phyloP scores from a whole-genome alignment of 2,329 filamentous ascomycete genomes.

The Trichocomaceae sp. region DNA sequence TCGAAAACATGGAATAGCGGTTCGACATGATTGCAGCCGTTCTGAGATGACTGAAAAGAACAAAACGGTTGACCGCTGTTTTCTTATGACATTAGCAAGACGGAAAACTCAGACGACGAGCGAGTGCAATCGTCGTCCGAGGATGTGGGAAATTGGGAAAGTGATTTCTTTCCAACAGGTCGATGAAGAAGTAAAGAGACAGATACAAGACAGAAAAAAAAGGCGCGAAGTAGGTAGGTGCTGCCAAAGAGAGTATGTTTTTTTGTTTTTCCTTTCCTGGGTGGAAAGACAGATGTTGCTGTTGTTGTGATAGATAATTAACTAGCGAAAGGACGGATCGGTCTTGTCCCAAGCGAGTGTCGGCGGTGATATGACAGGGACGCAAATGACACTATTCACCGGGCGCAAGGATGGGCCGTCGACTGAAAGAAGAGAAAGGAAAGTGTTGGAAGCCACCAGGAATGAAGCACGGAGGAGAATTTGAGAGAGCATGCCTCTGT shows the following conservation, averaged over 20 bases:
- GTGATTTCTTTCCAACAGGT: neutral
- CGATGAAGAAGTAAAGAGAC: neutral
- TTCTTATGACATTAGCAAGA: conserved; percentile 7
- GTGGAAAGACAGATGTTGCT: neutral
- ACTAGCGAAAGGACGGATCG: conserved; percentile 8
- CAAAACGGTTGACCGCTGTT: neutral
- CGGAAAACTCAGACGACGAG: conserved; percentile 1
- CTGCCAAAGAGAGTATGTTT: neutral
- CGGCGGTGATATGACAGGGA: conserved; percentile 1
- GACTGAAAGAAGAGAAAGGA: conserved; percentile 3
- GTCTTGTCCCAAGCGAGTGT: conserved; percentile 11
- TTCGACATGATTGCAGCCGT: conserved; percentile 45
- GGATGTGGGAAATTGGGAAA: neutral
- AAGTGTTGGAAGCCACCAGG: neutral
- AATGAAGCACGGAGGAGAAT: conserved; percentile 4
- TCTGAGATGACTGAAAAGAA: neutral
- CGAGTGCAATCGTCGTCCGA: conserved; percentile 7
- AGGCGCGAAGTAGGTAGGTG: neutral
- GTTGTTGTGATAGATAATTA: neutral
- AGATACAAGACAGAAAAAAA: neutral
- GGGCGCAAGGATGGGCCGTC: neutral
- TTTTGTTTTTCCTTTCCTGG: neutral
- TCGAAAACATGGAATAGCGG: conserved; percentile 57
- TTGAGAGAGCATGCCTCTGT: conserved; percentile 1
- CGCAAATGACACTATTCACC: neutral